phyloP scores from a whole-genome alignment of 208 protist genomes.

The Acanthamoeba lenticulata region DNA sequence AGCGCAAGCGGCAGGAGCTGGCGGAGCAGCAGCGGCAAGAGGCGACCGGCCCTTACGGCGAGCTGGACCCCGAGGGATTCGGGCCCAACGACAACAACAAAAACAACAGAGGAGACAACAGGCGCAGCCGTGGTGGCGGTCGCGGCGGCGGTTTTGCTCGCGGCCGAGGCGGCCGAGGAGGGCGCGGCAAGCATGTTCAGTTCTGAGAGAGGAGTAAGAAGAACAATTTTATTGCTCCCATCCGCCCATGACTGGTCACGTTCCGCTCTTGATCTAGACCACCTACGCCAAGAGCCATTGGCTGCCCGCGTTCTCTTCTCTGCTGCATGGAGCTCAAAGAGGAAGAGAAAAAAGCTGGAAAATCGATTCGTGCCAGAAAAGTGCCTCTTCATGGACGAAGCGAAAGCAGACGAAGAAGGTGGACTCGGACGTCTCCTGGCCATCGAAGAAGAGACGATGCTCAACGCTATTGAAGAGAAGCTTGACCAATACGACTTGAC shows the following conservation, averaged over 20 bases:
- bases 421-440: no score
- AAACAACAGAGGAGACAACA: neutral
- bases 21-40: neutral
- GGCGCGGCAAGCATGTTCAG: neutral
- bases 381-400: no score
- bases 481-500: neutral
- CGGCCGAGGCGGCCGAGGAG: neutral
- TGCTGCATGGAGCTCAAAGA: no score
- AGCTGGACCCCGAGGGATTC: conserved; percentile 23
- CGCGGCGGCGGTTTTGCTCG: neutral
- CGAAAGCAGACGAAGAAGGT: no score
- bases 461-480: neutral
- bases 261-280: no score
- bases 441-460: neutral
- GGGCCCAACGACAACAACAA: neutral
- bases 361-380: no score
- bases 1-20: neutral
- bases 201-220: neutral
- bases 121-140: neutral
- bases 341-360: no score
- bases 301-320: no score
- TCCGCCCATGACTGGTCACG: no score
- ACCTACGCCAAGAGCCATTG: no score
- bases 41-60: neutral
- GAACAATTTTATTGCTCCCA: no score